Evolutionary conservation across 1,284 basidiomycete species (phyloP).

Genomic region (Taiwanofungus camphoratus): DNA sequence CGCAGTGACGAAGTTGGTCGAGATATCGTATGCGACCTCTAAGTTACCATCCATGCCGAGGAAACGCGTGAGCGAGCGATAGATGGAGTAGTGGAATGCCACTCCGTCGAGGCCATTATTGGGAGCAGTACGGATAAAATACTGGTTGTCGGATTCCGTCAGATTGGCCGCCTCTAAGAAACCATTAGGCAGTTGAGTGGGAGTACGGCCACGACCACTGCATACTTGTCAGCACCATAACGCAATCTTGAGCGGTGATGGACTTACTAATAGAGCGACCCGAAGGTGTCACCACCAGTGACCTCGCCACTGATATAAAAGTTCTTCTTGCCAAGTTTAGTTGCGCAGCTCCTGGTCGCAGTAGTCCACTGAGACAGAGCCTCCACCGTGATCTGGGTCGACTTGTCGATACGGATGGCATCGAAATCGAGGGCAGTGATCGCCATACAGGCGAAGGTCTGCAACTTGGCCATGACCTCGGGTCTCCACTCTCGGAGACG

Average conservation of each 20-base stretch:
- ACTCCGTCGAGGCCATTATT: conserved; percentile 67
- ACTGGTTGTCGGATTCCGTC: conserved; percentile 56
- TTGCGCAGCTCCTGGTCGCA: conserved; percentile 69
- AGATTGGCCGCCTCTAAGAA: conserved; percentile 65
- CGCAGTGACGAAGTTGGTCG: conserved; percentile 74
- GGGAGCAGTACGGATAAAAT: conserved; percentile 69
- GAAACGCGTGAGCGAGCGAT: conserved; percentile 78
- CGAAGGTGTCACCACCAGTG: conserved; percentile 90
- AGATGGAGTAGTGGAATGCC: conserved; percentile 90
- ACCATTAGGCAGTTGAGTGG: conserved; percentile 55
- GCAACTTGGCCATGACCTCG: conserved; percentile 68
- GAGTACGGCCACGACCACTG: conserved; percentile 83
- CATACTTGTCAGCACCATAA: conserved; percentile 1
- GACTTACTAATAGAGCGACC: conserved; percentile 75
- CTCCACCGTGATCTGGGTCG: conserved; percentile 84
- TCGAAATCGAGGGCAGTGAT: conserved; percentile 86
- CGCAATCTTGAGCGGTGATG: neutral
- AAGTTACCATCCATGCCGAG: conserved; percentile 92
- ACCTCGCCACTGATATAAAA: conserved; percentile 90
- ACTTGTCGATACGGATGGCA: conserved; percentile 91
- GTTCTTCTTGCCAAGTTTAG: conserved; percentile 68
- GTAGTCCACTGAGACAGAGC: conserved; percentile 74
- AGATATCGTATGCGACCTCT: conserved; percentile 79
- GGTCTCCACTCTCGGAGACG: conserved; percentile 87
- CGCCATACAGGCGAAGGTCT: conserved; percentile 76